phyloP scores from a whole-genome alignment of 179 eudicot genomes.

The Amaranthus tricolor region DNA sequence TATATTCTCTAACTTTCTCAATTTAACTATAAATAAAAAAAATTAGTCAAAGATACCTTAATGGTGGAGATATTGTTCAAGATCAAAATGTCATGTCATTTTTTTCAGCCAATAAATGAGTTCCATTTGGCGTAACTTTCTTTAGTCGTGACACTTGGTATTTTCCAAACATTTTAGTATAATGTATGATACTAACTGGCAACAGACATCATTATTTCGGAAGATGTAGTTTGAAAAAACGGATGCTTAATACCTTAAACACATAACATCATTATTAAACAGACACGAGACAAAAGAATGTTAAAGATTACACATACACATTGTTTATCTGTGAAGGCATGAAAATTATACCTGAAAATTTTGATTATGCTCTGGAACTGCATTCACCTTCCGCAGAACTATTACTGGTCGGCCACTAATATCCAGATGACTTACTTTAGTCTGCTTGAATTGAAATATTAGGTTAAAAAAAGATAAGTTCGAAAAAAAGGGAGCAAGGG shows the following conservation, averaged over 20 bases:
- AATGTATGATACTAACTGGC: no score
- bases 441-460: slow-evolving; percentile 41
- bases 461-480: background rate
- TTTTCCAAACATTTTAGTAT: no score
- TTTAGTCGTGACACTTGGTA: no score
- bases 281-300: background rate
- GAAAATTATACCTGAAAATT: slow-evolving; percentile 66
- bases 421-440: slow-evolving; percentile 81
- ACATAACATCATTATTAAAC: background rate
- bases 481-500: background rate
- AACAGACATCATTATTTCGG: no score
- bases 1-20: no score
- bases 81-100: no score
- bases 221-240: no score
- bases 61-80: no score
- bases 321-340: background rate
- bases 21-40: no score
- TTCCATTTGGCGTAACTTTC: no score
- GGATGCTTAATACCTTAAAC: background rate
- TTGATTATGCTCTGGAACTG: slow-evolving; percentile 81
- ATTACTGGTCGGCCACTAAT: slow-evolving; percentile 86
- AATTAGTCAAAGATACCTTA: no score
- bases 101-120: no score
- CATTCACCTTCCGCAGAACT: slow-evolving; percentile 71
- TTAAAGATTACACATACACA: background rate